Evolutionary conservation across 164 flowering plant genomes (phyloP).

Genomic region (Aristolochia fimbriata): DNA sequence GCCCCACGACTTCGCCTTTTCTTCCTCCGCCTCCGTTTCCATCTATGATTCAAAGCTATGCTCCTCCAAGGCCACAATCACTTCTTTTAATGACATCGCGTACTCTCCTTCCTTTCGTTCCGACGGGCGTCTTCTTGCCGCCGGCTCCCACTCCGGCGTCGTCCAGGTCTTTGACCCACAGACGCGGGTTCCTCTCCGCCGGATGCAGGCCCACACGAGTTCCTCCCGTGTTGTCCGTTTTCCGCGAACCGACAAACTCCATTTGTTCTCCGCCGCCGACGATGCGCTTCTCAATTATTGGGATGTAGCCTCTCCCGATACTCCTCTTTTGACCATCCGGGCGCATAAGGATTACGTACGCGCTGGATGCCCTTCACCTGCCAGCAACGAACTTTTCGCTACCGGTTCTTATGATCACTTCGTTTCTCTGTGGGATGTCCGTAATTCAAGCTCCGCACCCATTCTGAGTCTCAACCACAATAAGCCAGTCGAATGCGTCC

Average conservation of each 20-base stretch:
- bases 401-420: slow-evolving; percentile 89
- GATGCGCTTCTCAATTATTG: slow-evolving; percentile 76
- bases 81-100: slow-evolving; percentile 45
- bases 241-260: slow-evolving; percentile 60
- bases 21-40: slow-evolving; percentile 61
- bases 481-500: slow-evolving; percentile 66
- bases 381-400: slow-evolving; percentile 42
- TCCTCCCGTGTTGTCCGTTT: slow-evolving; percentile 52
- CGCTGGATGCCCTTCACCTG: slow-evolving; percentile 69
- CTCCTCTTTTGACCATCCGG: slow-evolving; percentile 20
- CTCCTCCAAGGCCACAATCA: slow-evolving; percentile 26
- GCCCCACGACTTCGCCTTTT: slow-evolving; percentile 54
- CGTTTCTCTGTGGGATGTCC: slow-evolving; percentile 80
- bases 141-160: slow-evolving; percentile 57
- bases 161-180: slow-evolving; percentile 57
- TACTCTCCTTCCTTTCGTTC: slow-evolving; percentile 58
- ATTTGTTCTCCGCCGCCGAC: slow-evolving; percentile 77
- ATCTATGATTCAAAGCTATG: slow-evolving; percentile 39
- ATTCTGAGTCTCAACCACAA: slow-evolving; percentile 45
- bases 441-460: slow-evolving; percentile 22
- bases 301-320: slow-evolving; percentile 63
- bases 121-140: slow-evolving; percentile 82
- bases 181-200: slow-evolving; percentile 39
- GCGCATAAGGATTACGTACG: slow-evolving; percentile 89
- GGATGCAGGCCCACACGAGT: slow-evolving; percentile 45